A percentile compares a stretch with the other conserved stretches of the same genome.
Evolutionary conservation across 2,329 filamentous ascomycete genomes (phyloP).

Genomic region (Diaporthe velutina): DNA sequence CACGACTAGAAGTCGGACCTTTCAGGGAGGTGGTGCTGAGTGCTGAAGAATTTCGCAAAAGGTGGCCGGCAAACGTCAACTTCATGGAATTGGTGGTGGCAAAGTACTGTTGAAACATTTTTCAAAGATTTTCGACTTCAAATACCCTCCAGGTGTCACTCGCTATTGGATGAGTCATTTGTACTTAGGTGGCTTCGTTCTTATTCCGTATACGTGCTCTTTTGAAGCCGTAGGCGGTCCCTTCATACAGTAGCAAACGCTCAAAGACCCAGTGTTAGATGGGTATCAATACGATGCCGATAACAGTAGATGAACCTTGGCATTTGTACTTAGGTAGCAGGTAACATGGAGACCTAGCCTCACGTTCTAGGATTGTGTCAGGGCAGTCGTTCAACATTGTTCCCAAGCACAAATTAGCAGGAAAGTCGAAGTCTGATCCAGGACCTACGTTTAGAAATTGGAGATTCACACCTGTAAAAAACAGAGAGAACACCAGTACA

Average conservation of each 20-base stretch:
- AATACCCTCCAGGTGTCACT: no score
- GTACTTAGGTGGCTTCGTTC: neutral
- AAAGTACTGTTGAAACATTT: neutral
- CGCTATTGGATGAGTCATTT: neutral
- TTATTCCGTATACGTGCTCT: no score
- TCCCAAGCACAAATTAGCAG: no score
- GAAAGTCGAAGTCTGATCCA: no score
- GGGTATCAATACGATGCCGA: no score
- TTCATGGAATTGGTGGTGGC: slow-evolving; percentile 27
- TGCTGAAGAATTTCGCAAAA: slow-evolving; percentile 8
- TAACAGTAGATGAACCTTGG: no score
- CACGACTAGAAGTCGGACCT: slow-evolving; percentile 5
- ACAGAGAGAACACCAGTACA: no score
- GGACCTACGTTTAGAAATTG: no score
- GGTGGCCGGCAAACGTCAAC: slow-evolving; percentile 18
- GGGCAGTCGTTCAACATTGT: neutral
- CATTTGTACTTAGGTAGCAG: neutral
- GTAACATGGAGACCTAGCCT: neutral
- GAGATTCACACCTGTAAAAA: no score
- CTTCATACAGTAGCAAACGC: no score
- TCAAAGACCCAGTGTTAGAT: no score
- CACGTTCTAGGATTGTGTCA: neutral
- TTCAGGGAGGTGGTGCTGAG: slow-evolving; percentile 19
- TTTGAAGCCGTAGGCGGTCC: no score
- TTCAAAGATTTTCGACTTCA: neutral